Evolutionary conservation across 805 yeast genomes (phyloP), one percentile per base, ranked within the genome.

Genomic region (Yarrowia osloensis): DNA sequence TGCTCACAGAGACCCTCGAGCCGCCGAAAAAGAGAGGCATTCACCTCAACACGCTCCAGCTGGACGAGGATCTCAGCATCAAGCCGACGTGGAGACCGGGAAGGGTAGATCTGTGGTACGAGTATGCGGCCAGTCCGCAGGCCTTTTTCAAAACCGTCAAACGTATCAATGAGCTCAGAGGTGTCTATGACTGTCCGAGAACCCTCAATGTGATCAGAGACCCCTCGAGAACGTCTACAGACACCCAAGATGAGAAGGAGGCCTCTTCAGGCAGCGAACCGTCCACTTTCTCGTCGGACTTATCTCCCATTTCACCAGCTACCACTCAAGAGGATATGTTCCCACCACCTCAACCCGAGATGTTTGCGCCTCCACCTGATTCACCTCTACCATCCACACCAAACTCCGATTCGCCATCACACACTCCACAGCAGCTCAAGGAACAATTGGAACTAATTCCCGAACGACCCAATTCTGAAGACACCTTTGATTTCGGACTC

Each of bases 81-180:
- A 54, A 54, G 44, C 61, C 61, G 2, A 54, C 61, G 3, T 54
- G 61, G 61, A 54, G 61, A 37, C 33, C 15, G 31, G 61, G 61
- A 6, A 31, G 44, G 1, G 39, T 24, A 24, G 61, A 54, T n/a
- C 33, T 54, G 2, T 54, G 61, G 61, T 37, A 37, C n/a, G 44
- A 54, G 17, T 24, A 54, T 11, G 61, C 61, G 3, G 24, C 26
- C 19, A 54, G 61, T 35, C 61, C 61, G n/a, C 44, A 54, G 61
- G 31, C 61, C 2, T 54, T 54, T 26, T 54, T 54, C 33, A 54
- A 35, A 44, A 35, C 61, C 0, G 61, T 54, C 26, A 35, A 54
- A 44, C 44, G 61, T 3, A 24, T 54, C 24, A 54, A 54, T 11
- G 61, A 54, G 44, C 6, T 54, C 17, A 24, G 61, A 37, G 44